Evolutionary conservation across 1,139 yeast species (phyloP).

Genomic region (Scheffersomyces titani): DNA sequence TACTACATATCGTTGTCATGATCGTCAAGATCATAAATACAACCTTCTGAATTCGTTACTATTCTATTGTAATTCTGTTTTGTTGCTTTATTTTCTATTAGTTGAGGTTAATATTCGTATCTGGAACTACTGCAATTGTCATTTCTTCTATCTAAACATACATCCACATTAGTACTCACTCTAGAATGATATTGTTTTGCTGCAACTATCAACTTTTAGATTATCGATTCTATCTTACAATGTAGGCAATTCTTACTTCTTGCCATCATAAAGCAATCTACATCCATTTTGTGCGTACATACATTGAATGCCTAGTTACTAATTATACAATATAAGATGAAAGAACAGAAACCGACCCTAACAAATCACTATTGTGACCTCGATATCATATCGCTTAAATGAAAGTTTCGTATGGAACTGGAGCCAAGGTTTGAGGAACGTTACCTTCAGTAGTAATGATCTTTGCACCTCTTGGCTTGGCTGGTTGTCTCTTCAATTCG

Average conservation of each 20-base stretch:
- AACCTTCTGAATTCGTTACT: too few species aligned
- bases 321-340: neutral
- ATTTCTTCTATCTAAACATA: too few species aligned
- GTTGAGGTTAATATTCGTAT: neutral
- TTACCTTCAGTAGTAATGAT: slow-evolving; percentile 71
- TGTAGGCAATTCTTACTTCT: neutral
- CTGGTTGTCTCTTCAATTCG: slow-evolving; percentile 95
- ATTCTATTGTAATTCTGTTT: too few species aligned
- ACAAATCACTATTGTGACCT: neutral
- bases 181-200: too few species aligned
- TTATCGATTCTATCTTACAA: too few species aligned
- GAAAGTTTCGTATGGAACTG: slow-evolving; percentile 98
- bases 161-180: too few species aligned
- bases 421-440: slow-evolving; percentile 94
- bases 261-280: neutral
- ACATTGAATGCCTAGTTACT: neutral
- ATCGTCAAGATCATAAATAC: neutral
- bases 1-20: neutral
- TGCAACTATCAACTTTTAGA: too few species aligned
- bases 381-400: slow-evolving; percentile 54
- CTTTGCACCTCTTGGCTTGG: slow-evolving; percentile 89
- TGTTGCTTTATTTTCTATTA: too few species aligned
- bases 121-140: too few species aligned
- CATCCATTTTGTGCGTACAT: neutral
- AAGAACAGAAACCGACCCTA: slow-evolving; percentile 1